Percentiles rank a stretch among this genome's conserved stretches.
phyloP scores from a whole-genome alignment of 768 basidiomycete genomes.

The Suillus discolor region DNA sequence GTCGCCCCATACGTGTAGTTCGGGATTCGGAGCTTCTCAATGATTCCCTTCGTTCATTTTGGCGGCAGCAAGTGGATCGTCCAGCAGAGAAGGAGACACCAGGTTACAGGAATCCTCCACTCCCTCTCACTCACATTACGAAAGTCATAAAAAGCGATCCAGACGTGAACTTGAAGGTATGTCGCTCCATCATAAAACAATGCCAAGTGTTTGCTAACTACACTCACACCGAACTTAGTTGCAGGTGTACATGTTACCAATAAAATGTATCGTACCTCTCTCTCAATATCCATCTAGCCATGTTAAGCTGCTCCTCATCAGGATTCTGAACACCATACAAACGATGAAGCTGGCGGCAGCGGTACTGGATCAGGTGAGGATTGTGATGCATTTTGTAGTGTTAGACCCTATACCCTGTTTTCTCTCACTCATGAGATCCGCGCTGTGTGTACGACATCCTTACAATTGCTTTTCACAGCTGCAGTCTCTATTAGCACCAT shows the following conservation, averaged over 20 bases:
- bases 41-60: slow-evolving; percentile 83
- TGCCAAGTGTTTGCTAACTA: slow-evolving; percentile 10
- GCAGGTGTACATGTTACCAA: slow-evolving; percentile 25
- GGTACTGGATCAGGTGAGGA: slow-evolving; percentile 28
- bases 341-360: slow-evolving; percentile 19
- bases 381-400: not conserved
- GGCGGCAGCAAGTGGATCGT: slow-evolving; percentile 86
- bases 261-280: not conserved
- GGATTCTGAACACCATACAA: slow-evolving; percentile 25
- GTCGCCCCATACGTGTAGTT: slow-evolving; percentile 72
- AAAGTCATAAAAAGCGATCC: slow-evolving; percentile 99
- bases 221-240: slow-evolving; percentile 32
- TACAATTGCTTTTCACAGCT: slow-evolving; percentile 11
- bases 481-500: slow-evolving; percentile 7
- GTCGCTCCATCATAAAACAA: slow-evolving; percentile 25
- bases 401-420: slow-evolving; percentile 7
- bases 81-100: slow-evolving; percentile 86
- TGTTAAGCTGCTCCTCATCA: slow-evolving; percentile 26
- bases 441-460: slow-evolving; percentile 8
- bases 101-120: slow-evolving; percentile 83
- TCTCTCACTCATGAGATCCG: slow-evolving; percentile 20
- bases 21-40: slow-evolving; percentile 84
- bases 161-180: slow-evolving; percentile 77
- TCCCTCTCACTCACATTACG: slow-evolving; percentile 95
- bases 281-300: slow-evolving; percentile 19